Evolutionary conservation across 1,284 basidiomycete species (phyloP), one percentile per base, ranked within the genome.

Genomic region (Ganoderma resinaceum): DNA sequence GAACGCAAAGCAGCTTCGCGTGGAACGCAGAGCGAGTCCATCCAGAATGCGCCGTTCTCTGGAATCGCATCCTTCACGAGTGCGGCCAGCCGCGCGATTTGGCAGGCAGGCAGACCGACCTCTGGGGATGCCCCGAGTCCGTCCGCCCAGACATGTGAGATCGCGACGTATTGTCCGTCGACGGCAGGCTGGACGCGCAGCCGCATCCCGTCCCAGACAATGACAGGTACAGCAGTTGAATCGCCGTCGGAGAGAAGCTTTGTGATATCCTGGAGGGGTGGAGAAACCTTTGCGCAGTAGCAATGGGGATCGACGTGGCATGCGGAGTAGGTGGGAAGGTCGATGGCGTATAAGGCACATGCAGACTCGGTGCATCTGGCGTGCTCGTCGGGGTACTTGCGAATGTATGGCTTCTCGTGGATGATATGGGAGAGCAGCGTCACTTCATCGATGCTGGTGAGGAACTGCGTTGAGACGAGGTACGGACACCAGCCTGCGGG

Each of bases 131-230:
- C 71, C 9, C 72, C 72, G 1, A 73, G 57, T 5, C 72, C 72
- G 37, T 73, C 70, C 2, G 70, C 68, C 72, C 72, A 73, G 5
- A 73, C 72, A 31, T 73, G 72, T 3, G 70, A 73, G n/a, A 73
- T 66, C 14, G 70, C 70, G 60, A 71, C 60, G 42, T 73, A 73
- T 9, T 63, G 38, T 2, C 38, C 49, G 3, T 40, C 35, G 2
- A 33, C 26, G 3, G 66, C 63, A 31, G 37, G 7, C 18, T 62
- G 58, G n/a, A 68, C 59, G 23, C 35, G 31, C 35, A 68, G 49
- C 2, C 38, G 14, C 18, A 26, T 18, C 14, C 62, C 66, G 5
- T 65, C 63, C 31, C 53, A 60, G 16, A 35, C 20, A 9, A 68
- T 31, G 29, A 64, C 66, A 9, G 62, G 66, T 11, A 65, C 9